Conservation (phyloP, 495 filamentous ascomycete genomes). For the Aspergillus ellipticus region DNA sequence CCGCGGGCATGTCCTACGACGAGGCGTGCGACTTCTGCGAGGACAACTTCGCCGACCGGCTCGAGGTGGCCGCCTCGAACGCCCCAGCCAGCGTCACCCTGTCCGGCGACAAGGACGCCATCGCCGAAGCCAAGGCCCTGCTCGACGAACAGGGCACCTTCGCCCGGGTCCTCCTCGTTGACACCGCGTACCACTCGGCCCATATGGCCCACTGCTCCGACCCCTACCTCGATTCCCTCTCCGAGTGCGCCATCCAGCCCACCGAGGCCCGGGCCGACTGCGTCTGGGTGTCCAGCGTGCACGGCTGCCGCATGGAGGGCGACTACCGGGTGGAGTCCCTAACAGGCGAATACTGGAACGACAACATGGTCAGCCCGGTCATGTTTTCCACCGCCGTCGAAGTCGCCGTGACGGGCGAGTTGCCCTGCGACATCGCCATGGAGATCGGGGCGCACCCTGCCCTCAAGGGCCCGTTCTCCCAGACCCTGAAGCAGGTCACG, state of each 20-base stretch:
- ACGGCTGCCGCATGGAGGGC: neutral
- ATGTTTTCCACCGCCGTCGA: constrained; percentile 36
- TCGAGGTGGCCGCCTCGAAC: constrained; percentile 33
- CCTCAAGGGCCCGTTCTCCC: constrained; percentile 38
- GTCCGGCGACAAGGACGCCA: constrained; percentile 41
- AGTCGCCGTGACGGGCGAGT: constrained; percentile 23
- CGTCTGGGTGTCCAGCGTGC: neutral
- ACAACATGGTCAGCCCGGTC: constrained; percentile 11
- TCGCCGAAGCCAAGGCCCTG: constrained; percentile 33
- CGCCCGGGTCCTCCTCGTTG: constrained; percentile 33
- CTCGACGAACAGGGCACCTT: constrained; percentile 46
- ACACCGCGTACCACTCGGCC: constrained; percentile 57
- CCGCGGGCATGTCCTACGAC: constrained; percentile 40
- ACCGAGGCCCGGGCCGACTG: neutral
- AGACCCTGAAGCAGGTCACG: constrained; percentile 9
- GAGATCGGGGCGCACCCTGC: constrained; percentile 51
- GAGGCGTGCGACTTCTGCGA: constrained; percentile 43
- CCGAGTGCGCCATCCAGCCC: constrained; percentile 7
- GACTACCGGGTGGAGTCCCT: neutral
- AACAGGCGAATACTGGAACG: neutral
- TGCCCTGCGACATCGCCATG: constrained; percentile 27
- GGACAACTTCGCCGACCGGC: constrained; percentile 21
- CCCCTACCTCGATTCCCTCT: constrained; percentile 33
- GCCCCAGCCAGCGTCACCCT: constrained; percentile 32
- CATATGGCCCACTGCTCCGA: constrained; percentile 46